Base-by-base conservation (phyloP, 2,329 filamentous ascomycete genomes). In the Calonectria pauciramosa region DNA sequence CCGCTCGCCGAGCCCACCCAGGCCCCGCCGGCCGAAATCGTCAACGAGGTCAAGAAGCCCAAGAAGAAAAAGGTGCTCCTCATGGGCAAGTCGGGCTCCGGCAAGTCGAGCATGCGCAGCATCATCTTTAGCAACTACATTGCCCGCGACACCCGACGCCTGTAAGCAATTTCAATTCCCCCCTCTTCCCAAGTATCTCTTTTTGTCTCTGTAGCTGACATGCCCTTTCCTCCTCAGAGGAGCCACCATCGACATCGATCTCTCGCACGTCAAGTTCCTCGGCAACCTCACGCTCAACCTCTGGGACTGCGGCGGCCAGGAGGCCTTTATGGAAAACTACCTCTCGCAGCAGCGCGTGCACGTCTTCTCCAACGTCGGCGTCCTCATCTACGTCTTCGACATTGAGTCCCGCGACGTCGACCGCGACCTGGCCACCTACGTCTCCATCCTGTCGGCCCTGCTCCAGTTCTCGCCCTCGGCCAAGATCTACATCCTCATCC, bases 61-160 rank as follows among this genome's bases (percentile, higher is more conserved):
- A 95, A 95, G 89, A 96, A 96, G 90, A 95, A 95, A 88, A 96
- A 96, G 90, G 94, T 96, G 67, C 89, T 96, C 65, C 88, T 96
- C 76, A 96, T 96, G 97, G 97, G 97, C 80, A 98, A 98, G 88
- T 98, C 95, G 76, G 97, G 97, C 70, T 98, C 96, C 0, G 97
- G 97, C 70, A 99, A 99, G 87, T 98, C 96, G 52, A 98, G 96
- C 71, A 99, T 99, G 97, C 92, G 97, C 77, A 97, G 94, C 82
- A 99, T 99, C 83, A 98, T 99, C 84, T 99, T 99, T 87, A 98
- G 95, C 89, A 99, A 99, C 86, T 99, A 98, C 85, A 96, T 99
- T 78, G 97, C 97, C 71, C 96, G 97, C 83, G 97, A 99, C 85
- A 98, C 98, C 9, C 91, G 97, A 49, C 90, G 97, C 73, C 89